phyloP scores from a whole-genome alignment of 805 yeast species.

The Cyberlindnera sargentensis region DNA sequence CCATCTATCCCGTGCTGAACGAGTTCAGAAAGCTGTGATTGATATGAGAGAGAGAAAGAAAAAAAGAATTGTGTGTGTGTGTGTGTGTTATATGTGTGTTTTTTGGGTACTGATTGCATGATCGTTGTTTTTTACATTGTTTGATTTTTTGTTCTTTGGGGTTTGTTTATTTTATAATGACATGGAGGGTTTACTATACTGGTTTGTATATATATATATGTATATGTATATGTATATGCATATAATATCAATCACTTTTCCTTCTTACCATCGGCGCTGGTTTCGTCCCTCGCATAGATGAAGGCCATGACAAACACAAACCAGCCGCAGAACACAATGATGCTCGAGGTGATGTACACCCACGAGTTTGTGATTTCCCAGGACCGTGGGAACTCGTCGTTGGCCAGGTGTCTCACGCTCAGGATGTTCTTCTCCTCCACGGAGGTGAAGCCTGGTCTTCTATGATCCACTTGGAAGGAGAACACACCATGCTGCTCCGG shows the following conservation, averaged over 20 bases:
- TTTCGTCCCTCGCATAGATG: constrained; percentile 22
- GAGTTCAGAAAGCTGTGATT: constrained; percentile 76
- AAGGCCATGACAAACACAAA: constrained; percentile 65
- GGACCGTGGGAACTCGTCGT: constrained; percentile 88
- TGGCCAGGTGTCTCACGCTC: constrained; percentile 89
- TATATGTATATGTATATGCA: too few species aligned
- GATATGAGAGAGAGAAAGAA: background rate
- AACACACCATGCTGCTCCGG: constrained; percentile 98
- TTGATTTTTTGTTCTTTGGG: background rate
- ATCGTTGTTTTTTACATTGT: background rate
- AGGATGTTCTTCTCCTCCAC: constrained; percentile 60
- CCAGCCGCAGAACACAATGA: constrained; percentile 70
- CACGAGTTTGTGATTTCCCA: constrained; percentile 92
- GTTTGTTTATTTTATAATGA: background rate
- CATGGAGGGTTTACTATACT: background rate
- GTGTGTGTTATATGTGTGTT: background rate
- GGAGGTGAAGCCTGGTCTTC: constrained; percentile 66
- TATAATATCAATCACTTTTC: constrained; percentile 7
- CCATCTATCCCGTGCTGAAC: constrained; percentile 95
- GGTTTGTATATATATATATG: too few species aligned
- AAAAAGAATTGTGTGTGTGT: background rate
- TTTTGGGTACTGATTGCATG: background rate
- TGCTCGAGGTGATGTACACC: constrained; percentile 76
- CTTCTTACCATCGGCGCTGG: constrained; percentile 13
- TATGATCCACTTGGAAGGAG: constrained; percentile 73